Percentiles rank a stretch among this genome's conserved stretches.
Conservation (phyloP, 768 basidiomycete genomes). For the Boletus tylopilopsis region DNA sequence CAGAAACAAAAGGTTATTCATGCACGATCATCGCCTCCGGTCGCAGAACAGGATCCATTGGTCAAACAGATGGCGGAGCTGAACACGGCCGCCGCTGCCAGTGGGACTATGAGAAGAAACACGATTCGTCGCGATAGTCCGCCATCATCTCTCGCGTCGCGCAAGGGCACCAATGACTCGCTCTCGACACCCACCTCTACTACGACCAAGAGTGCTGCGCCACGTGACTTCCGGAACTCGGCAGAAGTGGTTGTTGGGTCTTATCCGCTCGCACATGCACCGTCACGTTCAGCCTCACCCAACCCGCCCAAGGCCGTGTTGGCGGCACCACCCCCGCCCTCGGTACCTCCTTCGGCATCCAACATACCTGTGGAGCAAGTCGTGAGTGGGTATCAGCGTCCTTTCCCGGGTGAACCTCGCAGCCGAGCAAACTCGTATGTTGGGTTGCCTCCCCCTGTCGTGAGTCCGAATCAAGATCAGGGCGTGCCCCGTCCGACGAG, state of each 20-base stretch:
- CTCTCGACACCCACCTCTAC: slow-evolving; percentile 23
- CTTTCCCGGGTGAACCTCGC: slow-evolving; percentile 79
- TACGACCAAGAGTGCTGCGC: slow-evolving; percentile 8
- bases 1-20: slow-evolving; percentile 36
- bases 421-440: slow-evolving; percentile 51
- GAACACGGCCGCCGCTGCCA: slow-evolving; percentile 25
- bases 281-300: slow-evolving; percentile 73
- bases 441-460: slow-evolving; percentile 27
- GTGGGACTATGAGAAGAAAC: slow-evolving; percentile 12
- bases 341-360: slow-evolving; percentile 35
- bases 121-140: slow-evolving; percentile 25
- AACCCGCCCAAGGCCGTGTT: slow-evolving; percentile 69
- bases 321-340: slow-evolving; percentile 58
- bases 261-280: slow-evolving; percentile 49
- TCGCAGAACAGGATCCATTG: slow-evolving; percentile 55
- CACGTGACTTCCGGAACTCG: slow-evolving; percentile 67
- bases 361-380: slow-evolving; percentile 70
- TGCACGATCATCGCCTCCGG: slow-evolving; percentile 26
- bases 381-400: slow-evolving; percentile 72
- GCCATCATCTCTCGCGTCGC: slow-evolving; percentile 21
- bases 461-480: slow-evolving; percentile 27
- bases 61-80: slow-evolving; percentile 64
- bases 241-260: slow-evolving; percentile 78
- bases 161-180: slow-evolving; percentile 24
- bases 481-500: slow-evolving; percentile 52